Evolutionary conservation across 306 rosid genomes (phyloP), one percentile per base, ranked within the genome.

Genomic region (Comarum palustre): DNA sequence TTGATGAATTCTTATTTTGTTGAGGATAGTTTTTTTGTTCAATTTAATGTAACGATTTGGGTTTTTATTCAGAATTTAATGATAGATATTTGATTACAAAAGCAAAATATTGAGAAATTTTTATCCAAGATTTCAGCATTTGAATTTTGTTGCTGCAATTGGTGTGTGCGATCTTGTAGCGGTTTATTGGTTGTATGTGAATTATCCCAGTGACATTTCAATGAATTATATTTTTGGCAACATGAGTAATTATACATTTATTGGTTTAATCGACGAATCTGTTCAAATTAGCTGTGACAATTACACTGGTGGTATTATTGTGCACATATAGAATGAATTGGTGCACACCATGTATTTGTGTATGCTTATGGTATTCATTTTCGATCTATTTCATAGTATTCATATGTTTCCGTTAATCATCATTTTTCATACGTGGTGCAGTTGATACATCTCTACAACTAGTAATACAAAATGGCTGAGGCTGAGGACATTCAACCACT

Each of bases 401-500:
- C 64, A 31, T 60, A 3, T 29, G 4, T 31, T 4, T 6, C 12
- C 29, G n/a, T 51, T 39, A 48, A 27, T 69, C 46, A 42, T 62
- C 6, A 79, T 39, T 1, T 66, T 29, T 57, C 31, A n/a, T 47
- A 52, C n/a, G 36, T 67, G n/a, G 34, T 72, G 14, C 46, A 63
- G 52, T 43, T 70, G 54, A 22, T 20, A 31, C n/a, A 1, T 29
- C 66, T 78, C 65, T 68, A 13, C 76, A 78, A 80, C 51, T 61
- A 58, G 81, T 85, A 63, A 66, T 45, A 81, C 59, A 83, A 75
- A 79, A 91, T 91, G 97, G 91, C 97, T 34, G 97, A 89, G 6
- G 78, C 86, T 29, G 97, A 91, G 86, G 97, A 91, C 76, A 91
- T 91, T 84, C 97, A 91, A 61, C 97, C 97, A 74, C 96, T 91